Conservation (phyloP, 441 rosid genomes). For the Syzygium syzygioides region DNA sequence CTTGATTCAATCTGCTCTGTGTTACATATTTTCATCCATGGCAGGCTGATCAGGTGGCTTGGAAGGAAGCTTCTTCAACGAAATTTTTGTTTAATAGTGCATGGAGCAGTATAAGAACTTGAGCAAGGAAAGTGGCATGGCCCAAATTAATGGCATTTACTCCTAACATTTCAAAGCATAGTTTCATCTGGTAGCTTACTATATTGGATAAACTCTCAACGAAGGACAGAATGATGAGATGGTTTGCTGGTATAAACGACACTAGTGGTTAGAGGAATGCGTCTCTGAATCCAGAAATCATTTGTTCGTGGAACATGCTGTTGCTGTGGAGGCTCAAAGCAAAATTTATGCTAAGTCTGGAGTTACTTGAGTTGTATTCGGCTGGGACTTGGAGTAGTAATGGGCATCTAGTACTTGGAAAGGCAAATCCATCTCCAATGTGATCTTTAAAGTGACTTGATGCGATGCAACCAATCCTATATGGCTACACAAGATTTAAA, state of each 20-base stretch:
- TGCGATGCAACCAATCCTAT: neutral
- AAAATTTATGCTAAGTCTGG: neutral
- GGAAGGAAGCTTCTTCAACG: neutral
- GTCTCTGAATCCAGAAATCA: neutral
- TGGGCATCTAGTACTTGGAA: neutral
- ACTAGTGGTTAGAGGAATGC: neutral
- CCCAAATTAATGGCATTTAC: neutral
- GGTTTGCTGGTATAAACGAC: neutral
- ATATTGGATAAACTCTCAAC: neutral
- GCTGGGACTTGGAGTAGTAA: neutral
- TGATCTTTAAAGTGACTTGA: neutral
- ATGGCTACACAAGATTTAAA: too few relatives aligned
- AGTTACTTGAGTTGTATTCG: neutral
- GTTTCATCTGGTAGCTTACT: neutral
- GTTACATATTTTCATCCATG: neutral
- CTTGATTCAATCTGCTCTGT: neutral
- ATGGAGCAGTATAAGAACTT: neutral
- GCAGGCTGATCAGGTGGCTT: neutral
- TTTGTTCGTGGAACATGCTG: neutral
- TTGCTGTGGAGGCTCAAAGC: neutral
- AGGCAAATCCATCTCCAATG: neutral
- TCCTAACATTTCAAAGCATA: neutral
- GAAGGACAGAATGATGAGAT: neutral
- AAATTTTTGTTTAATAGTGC: neutral
- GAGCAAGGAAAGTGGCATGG: neutral